Conservation (phyloP, 2,329 filamentous ascomycete species). For the Penicillium griseofulvum region DNA sequence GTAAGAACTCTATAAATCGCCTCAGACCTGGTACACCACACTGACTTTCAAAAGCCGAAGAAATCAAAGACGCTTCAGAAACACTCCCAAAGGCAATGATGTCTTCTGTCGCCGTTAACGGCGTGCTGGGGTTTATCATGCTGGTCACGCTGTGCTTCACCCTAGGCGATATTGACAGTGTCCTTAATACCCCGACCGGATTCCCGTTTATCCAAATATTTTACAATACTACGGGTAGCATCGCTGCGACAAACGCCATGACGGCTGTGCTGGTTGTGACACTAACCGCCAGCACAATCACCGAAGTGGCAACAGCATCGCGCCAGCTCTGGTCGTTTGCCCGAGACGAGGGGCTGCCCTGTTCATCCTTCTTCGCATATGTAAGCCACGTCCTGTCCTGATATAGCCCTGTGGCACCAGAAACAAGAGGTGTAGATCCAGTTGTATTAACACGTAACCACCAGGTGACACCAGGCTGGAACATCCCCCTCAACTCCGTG, state of each 20-base stretch:
- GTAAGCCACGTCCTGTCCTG: slow-evolving; percentile 24
- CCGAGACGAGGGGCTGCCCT: slow-evolving; percentile 43
- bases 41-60: slow-evolving; percentile 33
- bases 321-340: slow-evolving; percentile 58
- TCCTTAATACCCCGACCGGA: slow-evolving; percentile 47
- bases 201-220: slow-evolving; percentile 62
- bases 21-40: neutral
- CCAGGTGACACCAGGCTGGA: slow-evolving; percentile 38
- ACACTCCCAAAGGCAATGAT: slow-evolving; percentile 54
- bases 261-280: slow-evolving; percentile 51
- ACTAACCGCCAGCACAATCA: slow-evolving; percentile 50
- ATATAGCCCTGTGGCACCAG: neutral
- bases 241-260: slow-evolving; percentile 52
- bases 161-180: slow-evolving; percentile 48
- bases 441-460: neutral
- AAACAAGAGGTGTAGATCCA: neutral
- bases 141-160: slow-evolving; percentile 57
- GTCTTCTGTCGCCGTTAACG: slow-evolving; percentile 51
- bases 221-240: slow-evolving; percentile 49
- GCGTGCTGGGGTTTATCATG: slow-evolving; percentile 55
- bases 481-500: slow-evolving; percentile 50
- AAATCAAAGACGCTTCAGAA: slow-evolving; percentile 48
- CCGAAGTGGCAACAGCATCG: slow-evolving; percentile 57
- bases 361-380: slow-evolving; percentile 38
- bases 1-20: slow-evolving; percentile 26